Evolutionary conservation across 305 asterid species (phyloP), one percentile per base, ranked within the genome.

Genomic region (Fraxinus nigra): DNA sequence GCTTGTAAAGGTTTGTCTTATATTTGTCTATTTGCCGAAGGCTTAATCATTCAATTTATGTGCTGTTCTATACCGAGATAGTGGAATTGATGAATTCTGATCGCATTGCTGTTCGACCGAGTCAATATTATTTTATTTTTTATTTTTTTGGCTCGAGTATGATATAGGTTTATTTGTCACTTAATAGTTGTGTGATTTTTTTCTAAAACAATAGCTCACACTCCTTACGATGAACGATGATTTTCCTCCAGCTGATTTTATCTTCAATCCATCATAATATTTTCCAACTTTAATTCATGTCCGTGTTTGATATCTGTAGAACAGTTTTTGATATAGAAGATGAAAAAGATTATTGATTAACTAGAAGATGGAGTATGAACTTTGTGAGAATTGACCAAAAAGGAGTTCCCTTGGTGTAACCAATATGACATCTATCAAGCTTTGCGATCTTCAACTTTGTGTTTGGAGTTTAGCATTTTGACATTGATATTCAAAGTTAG

Each of bases 401-500:
- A 1, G 3, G 37, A 70, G 74, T 26, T 26, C 74, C 74, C 1
- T 14, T 67, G 11, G 74, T 67, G 74, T 67, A 67, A 67, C 38
- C 74, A 67, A 67, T 67, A 4, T 67, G 38, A 67, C 35, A 67
- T 67, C 38, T 65, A 65, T 59, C 69, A 20, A 59, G 7, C 30
- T 20, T 20, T 20, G 30, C 14, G 2, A 59, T 59, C 69, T 59
- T 59, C 69, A 20, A 59, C 69, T 20, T 26, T 10, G 35, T 65
- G 73, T 59, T 65, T 10, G 35, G 73, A 26, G 73, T 9, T 65
- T 22, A 59, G 30, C 76, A 33, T 70, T 70, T 70, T 33, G 76
- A 70, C 20, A 5, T 14, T 70, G 46, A 70, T 70, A 70, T 1
- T 67, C 48, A 7, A 63, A 85, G 75, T 78, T 69, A 40, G 81